Base-by-base conservation (phyloP, 163 green algal genomes). In the Prototheca cutis region DNA sequence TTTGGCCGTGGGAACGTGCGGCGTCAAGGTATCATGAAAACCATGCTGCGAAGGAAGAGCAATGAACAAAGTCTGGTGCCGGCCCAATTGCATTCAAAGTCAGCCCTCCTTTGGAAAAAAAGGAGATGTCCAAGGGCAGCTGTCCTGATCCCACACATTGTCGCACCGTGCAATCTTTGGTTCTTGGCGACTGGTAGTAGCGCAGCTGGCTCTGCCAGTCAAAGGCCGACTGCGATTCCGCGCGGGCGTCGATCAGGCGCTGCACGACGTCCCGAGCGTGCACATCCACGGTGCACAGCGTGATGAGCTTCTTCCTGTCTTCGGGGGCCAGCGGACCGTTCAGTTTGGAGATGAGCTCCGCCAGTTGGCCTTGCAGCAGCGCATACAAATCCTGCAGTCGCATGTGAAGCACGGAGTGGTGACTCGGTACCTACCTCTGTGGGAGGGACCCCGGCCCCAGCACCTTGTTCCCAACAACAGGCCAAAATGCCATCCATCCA, bases 241-340 rank as follows among this genome's bases (percentile, higher is more conserved):
- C 83, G 21, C 82, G 75, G 67, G 94, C 89, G 19, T 95, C 87
- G 55, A 95, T 92, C 24, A 97, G 81, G 21, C 87, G 76, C 66
- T 87, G 75, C 48, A 95, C 75, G n/a, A 97, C 85, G 58, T 97
- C 90, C 30, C 90, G 80, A 3, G 87, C 86, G 61, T 97, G 90
- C 59, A 95, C 90, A 59, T 97, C 90, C 55, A 96, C 90, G 3
- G 90, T 97, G 73, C 89, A 96, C 55, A 97, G 81, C n/a, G 87
- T 95, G 76, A 97, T 93, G 52, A 97, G 82, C 81, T 93, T 94
- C 75, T 91, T 92, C 54, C 90, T 81, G 58, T 95, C 87, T 58
- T 87, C 80, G 36, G 77, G 86, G 28, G 66, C 84, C 47, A 95
- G 78, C 42, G 85, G 71, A 30, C 85, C 82, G 71, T 94, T 94